phyloP scores from a whole-genome alignment of 805 yeast genomes.

The Blastobotrys attinorum region DNA sequence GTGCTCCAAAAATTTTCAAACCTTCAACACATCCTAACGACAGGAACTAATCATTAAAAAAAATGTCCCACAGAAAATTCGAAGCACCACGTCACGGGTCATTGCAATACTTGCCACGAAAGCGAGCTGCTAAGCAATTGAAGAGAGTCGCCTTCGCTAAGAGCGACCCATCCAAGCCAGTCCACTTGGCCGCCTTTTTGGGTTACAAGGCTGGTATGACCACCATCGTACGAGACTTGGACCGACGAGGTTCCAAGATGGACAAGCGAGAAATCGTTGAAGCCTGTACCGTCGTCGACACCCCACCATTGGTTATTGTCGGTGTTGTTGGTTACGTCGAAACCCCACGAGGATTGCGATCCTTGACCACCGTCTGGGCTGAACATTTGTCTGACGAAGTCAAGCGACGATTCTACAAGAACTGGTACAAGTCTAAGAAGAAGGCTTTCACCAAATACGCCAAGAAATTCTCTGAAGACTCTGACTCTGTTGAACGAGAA shows the following conservation, averaged over 20 bases:
- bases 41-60: constrained; percentile 3
- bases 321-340: constrained; percentile 99
- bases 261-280: constrained; percentile 99
- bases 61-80: constrained; percentile 99
- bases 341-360: constrained; percentile 99
- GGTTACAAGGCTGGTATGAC: constrained; percentile 99
- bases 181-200: constrained; percentile 97
- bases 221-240: constrained; percentile 99
- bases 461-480: constrained; percentile 91
- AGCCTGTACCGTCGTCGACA: constrained; percentile 98
- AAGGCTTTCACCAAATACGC: constrained; percentile 99
- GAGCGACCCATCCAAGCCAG: constrained; percentile 96
- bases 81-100: constrained; percentile 99
- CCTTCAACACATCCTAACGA: too few species aligned
- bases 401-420: constrained; percentile 99
- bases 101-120: constrained; percentile 98
- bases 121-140: constrained; percentile 98
- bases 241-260: constrained; percentile 99
- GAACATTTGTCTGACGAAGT: constrained; percentile 99
- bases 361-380: constrained; percentile 99
- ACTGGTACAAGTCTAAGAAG: constrained; percentile 99
- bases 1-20: too few species aligned
- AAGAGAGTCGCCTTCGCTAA: constrained; percentile 99
- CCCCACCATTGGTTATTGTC: constrained; percentile 97
- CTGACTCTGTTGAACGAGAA: constrained; percentile 86